Conservation (phyloP, 2,329 filamentous ascomycete genomes). For the Phaeoacremonium minimum region DNA sequence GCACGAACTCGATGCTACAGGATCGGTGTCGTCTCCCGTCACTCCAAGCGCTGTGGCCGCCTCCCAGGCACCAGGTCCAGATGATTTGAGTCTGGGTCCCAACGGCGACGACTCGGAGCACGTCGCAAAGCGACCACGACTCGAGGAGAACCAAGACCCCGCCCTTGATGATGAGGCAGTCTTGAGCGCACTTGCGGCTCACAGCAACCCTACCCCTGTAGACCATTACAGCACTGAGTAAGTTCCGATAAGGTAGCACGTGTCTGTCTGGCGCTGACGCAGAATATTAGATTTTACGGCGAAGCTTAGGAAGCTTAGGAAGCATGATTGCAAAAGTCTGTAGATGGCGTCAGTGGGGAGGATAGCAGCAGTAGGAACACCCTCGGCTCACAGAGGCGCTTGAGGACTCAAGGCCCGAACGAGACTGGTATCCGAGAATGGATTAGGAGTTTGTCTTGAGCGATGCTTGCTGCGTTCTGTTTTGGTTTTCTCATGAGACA, state of each 20-base stretch:
- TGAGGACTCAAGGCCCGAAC: too few relatives aligned
- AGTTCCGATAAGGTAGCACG: constrained; percentile 13
- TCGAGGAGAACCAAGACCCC: constrained; percentile 28
- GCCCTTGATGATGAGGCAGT: constrained; percentile 43
- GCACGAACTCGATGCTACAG: neutral
- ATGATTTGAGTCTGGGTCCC: constrained; percentile 16
- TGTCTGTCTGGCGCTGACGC: constrained; percentile 1
- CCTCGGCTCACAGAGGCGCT: too few relatives aligned
- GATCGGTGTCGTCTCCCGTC: too few relatives aligned
- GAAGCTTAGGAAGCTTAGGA: constrained; percentile 5
- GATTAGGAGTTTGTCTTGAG: too few relatives aligned
- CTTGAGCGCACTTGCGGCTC: constrained; percentile 37
- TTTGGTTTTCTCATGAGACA: too few relatives aligned
- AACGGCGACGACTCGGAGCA: constrained; percentile 23
- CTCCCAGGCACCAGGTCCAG: neutral
- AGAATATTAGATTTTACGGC: constrained; percentile 4
- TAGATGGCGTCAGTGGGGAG: neutral
- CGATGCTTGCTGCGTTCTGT: too few relatives aligned
- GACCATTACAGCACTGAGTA: constrained; percentile 39
- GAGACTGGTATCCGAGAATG: too few relatives aligned
- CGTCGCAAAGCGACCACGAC: constrained; percentile 32
- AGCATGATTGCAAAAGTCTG: too few relatives aligned
- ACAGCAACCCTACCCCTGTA: constrained; percentile 28
- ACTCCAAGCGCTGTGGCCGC: neutral
- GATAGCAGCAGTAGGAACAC: neutral